Evolutionary conservation across 2,329 filamentous ascomycete genomes (phyloP).

Genomic region (Neofusicoccum kwambonambiense): DNA sequence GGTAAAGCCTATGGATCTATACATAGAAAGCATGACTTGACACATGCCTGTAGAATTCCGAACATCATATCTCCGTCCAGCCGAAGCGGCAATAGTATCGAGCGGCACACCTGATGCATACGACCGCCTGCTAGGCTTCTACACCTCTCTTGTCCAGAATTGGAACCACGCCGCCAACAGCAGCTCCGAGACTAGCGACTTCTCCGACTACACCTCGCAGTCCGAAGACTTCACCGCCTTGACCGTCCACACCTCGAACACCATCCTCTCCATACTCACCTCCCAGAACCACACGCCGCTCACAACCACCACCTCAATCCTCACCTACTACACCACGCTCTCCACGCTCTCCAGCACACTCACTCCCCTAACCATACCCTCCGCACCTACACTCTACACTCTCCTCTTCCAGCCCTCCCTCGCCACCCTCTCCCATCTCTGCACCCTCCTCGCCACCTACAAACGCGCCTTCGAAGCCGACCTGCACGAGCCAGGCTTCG

Average conservation of each 20-base stretch:
- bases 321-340: constrained; percentile 69
- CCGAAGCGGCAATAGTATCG: constrained; percentile 43
- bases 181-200: constrained; percentile 44
- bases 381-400: constrained; percentile 66
- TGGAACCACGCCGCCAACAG: constrained; percentile 30
- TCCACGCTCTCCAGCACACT: constrained; percentile 27
- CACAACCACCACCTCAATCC: constrained; percentile 42
- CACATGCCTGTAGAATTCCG: constrained; percentile 31
- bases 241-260: constrained; percentile 30
- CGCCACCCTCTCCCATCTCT: constrained; percentile 66
- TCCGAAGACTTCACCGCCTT: constrained; percentile 43
- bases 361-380: constrained; percentile 67
- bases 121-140: constrained; percentile 62
- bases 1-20: constrained; percentile 39
- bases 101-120: constrained; percentile 49
- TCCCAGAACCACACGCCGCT: constrained; percentile 26
- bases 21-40: background rate
- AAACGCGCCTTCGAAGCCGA: constrained; percentile 68
- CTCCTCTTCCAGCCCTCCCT: constrained; percentile 66
- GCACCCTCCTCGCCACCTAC: constrained; percentile 67
- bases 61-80: constrained; percentile 35
- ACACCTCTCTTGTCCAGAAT: constrained; percentile 60
- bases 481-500: constrained; percentile 24
- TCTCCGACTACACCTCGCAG: constrained; percentile 33
- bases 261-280: constrained; percentile 32